These are phyloP conservation scores for Aspergillus spinulosporus DNA, from an alignment of 2,329 filamentous ascomycete genomes.

Conservation along the genomic window DNA sequence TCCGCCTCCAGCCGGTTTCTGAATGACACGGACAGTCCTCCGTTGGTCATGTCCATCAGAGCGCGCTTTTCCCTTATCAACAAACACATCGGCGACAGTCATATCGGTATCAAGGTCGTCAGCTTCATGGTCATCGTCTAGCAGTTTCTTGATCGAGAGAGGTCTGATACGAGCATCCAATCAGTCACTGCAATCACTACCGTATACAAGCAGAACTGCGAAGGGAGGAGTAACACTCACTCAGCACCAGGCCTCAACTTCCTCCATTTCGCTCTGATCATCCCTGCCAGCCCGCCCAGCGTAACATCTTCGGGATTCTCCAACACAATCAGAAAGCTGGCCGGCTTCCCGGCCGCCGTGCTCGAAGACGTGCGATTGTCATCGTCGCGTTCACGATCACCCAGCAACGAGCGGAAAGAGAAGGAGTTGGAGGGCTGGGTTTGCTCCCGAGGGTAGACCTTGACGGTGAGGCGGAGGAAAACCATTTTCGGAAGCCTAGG, in stretches of 20 bases:
- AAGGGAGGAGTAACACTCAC: constrained; percentile 28
- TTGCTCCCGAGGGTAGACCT: constrained; percentile 34
- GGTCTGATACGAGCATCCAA: constrained; percentile 24
- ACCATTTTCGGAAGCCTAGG: constrained; percentile 29
- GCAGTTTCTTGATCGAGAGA: constrained; percentile 38
- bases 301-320: constrained; percentile 34
- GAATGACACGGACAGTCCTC: constrained; percentile 36
- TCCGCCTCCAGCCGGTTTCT: constrained; percentile 25
- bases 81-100: constrained; percentile 42
- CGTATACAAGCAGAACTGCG: neutral
- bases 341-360: constrained; percentile 21
- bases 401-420: constrained; percentile 18
- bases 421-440: constrained; percentile 17
- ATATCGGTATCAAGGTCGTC: constrained; percentile 35
- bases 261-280: constrained; percentile 37
- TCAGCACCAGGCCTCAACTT: constrained; percentile 33
- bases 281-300: constrained; percentile 31
- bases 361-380: constrained; percentile 13
- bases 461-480: constrained; percentile 39
- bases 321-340: constrained; percentile 34
- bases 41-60: constrained; percentile 39
- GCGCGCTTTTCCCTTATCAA: constrained; percentile 38
- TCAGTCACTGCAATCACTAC: constrained; percentile 9
- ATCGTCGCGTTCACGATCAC: constrained; percentile 19
- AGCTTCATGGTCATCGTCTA: constrained; percentile 37